Conservation (phyloP, 108 stramenopile genomes). For the Discostella stelligeroides region DNA sequence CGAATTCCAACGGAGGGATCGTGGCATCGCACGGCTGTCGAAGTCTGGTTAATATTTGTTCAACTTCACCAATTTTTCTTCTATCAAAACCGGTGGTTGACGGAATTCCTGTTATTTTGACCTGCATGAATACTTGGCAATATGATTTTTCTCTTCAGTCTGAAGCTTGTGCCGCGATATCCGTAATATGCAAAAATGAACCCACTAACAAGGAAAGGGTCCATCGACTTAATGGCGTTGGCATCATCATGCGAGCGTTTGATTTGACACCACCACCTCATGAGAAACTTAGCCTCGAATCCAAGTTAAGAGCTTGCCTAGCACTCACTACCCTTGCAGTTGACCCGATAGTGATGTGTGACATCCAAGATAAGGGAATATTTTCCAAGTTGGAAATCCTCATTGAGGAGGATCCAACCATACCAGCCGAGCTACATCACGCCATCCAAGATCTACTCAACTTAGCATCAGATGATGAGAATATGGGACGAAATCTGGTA, state of each 20-base stretch:
- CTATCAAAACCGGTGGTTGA: slow-evolving; percentile 11
- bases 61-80: neutral
- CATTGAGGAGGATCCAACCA: slow-evolving; percentile 6
- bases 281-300: slow-evolving; percentile 5
- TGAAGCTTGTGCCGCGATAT: slow-evolving; percentile 35
- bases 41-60: slow-evolving; percentile 28
- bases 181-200: slow-evolving; percentile 8
- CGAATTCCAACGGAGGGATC: slow-evolving; percentile 5
- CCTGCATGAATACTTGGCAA: slow-evolving; percentile 17
- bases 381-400: slow-evolving; percentile 6
- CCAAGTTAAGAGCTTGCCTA: slow-evolving; percentile 30
- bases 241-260: slow-evolving; percentile 8
- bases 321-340: slow-evolving; percentile 23
- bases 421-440: slow-evolving; percentile 10
- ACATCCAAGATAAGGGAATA: slow-evolving; percentile 23
- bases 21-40: slow-evolving; percentile 33
- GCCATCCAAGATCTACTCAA: slow-evolving; percentile 18
- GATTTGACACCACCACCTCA: neutral
- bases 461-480: slow-evolving; percentile 6
- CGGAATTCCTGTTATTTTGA: slow-evolving; percentile 13
- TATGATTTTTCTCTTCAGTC: slow-evolving; percentile 11
- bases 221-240: slow-evolving; percentile 17
- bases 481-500: neutral
- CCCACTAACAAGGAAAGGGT: slow-evolving; percentile 20
- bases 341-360: slow-evolving; percentile 10